Percentiles rank a stretch among this genome's conserved stretches.
Evolutionary conservation across 805 yeast genomes (phyloP).

Genomic region (Yarrowia sp.): DNA sequence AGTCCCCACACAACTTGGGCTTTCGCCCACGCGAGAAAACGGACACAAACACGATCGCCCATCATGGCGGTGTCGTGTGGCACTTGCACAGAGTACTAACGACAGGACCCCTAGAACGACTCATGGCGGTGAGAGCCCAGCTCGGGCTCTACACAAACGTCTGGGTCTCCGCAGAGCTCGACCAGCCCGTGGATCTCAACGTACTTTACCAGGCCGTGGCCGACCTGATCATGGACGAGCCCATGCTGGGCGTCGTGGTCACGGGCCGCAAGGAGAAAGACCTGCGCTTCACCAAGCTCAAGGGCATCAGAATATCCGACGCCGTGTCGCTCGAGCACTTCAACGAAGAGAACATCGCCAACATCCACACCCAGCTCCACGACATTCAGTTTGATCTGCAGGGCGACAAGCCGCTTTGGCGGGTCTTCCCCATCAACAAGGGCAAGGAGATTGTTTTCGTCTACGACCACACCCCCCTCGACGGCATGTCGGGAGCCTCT

Average conservation of each 20-base stretch:
- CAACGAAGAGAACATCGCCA: slow-evolving; percentile 12
- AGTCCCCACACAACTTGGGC: neutral
- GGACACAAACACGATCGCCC: neutral
- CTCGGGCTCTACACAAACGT: slow-evolving; percentile 24
- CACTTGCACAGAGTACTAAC: no score
- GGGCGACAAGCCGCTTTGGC: slow-evolving; percentile 31
- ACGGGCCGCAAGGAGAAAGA: slow-evolving; percentile 10
- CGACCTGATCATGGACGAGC: slow-evolving; percentile 23
- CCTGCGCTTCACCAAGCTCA: slow-evolving; percentile 21
- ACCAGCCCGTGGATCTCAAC: slow-evolving; percentile 2
- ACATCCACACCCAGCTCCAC: slow-evolving; percentile 10
- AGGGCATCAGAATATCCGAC: slow-evolving; percentile 15
- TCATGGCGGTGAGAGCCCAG: slow-evolving; percentile 23
- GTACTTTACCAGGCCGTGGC: slow-evolving; percentile 19
- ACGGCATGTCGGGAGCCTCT: slow-evolving; percentile 33
- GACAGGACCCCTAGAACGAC: slow-evolving; percentile 15
- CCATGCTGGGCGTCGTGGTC: slow-evolving; percentile 17
- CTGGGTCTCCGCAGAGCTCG: slow-evolving; percentile 16
- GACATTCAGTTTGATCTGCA: slow-evolving; percentile 18
- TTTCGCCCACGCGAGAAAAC: neutral
- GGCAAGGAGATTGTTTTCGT: slow-evolving; percentile 29
- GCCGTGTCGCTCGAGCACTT: slow-evolving; percentile 9
- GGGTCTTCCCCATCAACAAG: slow-evolving; percentile 29
- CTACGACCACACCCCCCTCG: slow-evolving; percentile 33
- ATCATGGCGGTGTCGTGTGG: no score